A percentile compares a stretch with the other conserved stretches of the same genome.
phyloP scores from a whole-genome alignment of 148 eudicot species.

The Rheum nobile region DNA sequence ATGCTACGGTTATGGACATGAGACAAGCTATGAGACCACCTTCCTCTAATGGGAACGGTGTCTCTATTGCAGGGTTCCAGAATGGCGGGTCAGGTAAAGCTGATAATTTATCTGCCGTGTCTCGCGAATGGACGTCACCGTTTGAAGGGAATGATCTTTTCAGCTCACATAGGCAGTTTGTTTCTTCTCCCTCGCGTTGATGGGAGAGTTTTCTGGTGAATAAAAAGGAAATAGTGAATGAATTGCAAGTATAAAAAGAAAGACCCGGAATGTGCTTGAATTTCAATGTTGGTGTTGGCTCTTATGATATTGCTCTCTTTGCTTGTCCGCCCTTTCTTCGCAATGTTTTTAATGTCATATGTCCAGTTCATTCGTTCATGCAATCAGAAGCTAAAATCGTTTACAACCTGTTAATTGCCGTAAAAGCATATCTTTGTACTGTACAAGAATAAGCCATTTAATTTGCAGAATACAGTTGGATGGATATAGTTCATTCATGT shows the following conservation, averaged over 20 bases:
- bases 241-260: slow-evolving; percentile 11
- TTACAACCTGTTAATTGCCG: no score
- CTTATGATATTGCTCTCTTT: slow-evolving; percentile 25
- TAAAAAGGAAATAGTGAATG: slow-evolving; percentile 15
- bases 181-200: slow-evolving; percentile 79
- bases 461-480: no score
- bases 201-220: slow-evolving; percentile 22
- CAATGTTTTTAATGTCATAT: not conserved
- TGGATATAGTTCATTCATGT: no score
- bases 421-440: no score
- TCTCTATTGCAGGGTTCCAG: slow-evolving; percentile 36
- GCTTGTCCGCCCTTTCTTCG: slow-evolving; percentile 11
- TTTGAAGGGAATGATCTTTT: slow-evolving; percentile 90
- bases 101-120: slow-evolving; percentile 38
- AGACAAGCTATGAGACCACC: slow-evolving; percentile 42
- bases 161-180: slow-evolving; percentile 88
- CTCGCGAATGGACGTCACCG: slow-evolving; percentile 90
- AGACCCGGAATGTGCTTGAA: slow-evolving; percentile 30
- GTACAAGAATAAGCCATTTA: no score
- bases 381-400: no score
- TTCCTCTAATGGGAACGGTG: slow-evolving; percentile 40
- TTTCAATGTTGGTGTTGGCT: slow-evolving; percentile 38
- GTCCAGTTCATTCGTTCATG: not conserved
- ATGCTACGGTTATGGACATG: slow-evolving; percentile 24
- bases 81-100: slow-evolving; percentile 28